Base-by-base conservation (phyloP, 2,329 filamentous ascomycete species). In the Claviceps paspali region DNA sequence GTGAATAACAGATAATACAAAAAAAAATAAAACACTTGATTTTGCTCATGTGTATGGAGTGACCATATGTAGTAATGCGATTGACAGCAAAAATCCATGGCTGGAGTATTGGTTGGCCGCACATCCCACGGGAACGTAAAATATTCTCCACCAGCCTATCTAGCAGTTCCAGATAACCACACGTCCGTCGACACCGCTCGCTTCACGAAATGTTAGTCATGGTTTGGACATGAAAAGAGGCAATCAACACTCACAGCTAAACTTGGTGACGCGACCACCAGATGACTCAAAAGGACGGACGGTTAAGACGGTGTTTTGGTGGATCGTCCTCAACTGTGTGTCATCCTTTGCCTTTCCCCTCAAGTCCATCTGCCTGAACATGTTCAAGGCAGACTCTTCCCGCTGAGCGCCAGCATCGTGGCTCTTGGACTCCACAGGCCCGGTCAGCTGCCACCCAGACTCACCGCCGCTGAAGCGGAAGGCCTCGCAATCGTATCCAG, bases 311-410 rank as follows among this genome's bases (percentile, higher is more conserved):
- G 87, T 94, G 63, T 98, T 98, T 58, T 98, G 91, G 61, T 98
- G 91, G 33, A 91, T 76, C 9, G 91, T 96, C 64, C 85, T 91
- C 49, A 98, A 69, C 64, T 93, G 83, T 4, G 87, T 95, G 56
- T 96, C 87, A 52, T 93, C 86, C 54, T 84, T 84, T 39, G 70
- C 66, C 62, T 93, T 93, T 44, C 91, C 91, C 70, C 91, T 94
- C 46, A 98, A 70, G 60, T 98, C 91, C 91, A 98, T 96, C 65
- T 95, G 87, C 52, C 78, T 76, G 65, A 98, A 98, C 85, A 96
- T 94, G 61, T 96, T 94, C 57, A 95, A 66, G 18, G 91, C 91
- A 46, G 82, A 91, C 58, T 96, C 91, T 61, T 96, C 91, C 23
- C 81, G 72, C 41, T 66, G 64, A 38, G 74, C 72, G 40, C 70